Evolutionary conservation across 495 filamentous ascomycete genomes (phyloP).

Genomic region (Glutinoglossum americanum): DNA sequence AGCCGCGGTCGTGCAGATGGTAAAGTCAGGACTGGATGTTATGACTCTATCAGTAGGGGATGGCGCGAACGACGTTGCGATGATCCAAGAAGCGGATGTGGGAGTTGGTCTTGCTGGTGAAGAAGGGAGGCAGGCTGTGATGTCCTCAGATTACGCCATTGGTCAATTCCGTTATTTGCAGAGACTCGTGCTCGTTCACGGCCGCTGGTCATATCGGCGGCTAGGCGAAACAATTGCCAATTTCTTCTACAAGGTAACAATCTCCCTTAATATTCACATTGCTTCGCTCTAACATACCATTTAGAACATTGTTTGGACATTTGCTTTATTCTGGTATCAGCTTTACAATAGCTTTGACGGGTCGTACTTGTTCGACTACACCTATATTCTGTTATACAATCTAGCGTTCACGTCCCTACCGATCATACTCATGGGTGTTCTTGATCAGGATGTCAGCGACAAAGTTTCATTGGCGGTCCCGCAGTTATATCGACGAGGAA

Average conservation of each 20-base stretch:
- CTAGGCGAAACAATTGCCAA: conserved; percentile 89
- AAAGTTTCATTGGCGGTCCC: conserved; percentile 85
- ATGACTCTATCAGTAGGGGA: conserved; percentile 96
- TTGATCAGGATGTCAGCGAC: conserved; percentile 94
- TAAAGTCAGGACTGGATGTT: conserved; percentile 82
- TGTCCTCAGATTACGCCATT: conserved; percentile 98
- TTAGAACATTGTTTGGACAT: conserved; percentile 92
- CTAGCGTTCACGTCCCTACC: conserved; percentile 92
- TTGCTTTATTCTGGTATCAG: conserved; percentile 95
- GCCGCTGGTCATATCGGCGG: conserved; percentile 87
- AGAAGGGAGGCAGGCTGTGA: conserved; percentile 90
- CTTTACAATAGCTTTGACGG: conserved; percentile 90
- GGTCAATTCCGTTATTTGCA: conserved; percentile 92
- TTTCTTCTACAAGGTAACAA: conserved; percentile 87
- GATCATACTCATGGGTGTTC: conserved; percentile 86
- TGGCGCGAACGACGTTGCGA: conserved; percentile 96
- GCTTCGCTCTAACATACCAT: conserved; percentile 4
- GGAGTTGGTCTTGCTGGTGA: conserved; percentile 96
- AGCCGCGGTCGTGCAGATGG: conserved; percentile 89
- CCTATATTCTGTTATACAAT: conserved; percentile 90
- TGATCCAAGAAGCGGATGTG: conserved; percentile 98
- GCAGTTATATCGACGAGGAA: conserved; percentile 86
- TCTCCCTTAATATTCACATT: background rate
- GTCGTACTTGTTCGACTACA: conserved; percentile 92
- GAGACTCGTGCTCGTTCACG: conserved; percentile 82